phyloP scores from a whole-genome alignment of 345 rosid species.

The Eucalyptus pumila region DNA sequence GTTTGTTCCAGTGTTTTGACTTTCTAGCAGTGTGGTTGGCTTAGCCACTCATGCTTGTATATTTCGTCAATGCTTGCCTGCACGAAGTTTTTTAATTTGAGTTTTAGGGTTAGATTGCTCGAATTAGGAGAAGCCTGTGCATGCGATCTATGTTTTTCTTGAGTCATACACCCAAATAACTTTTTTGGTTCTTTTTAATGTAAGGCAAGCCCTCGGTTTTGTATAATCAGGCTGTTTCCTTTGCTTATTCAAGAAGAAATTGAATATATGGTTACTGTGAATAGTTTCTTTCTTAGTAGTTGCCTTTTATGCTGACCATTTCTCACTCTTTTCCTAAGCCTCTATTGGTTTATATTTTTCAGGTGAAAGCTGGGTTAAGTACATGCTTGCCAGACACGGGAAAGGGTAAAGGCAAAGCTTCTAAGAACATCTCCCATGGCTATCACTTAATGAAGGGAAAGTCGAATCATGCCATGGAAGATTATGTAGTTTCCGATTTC shows the following conservation, averaged over 20 bases:
- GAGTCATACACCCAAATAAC: neutral
- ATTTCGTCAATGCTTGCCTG: neutral
- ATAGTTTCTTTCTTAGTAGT: neutral
- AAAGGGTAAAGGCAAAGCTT: constrained; percentile 70
- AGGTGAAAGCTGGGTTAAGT: constrained; percentile 48
- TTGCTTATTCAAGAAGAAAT: neutral
- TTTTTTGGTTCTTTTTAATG: neutral
- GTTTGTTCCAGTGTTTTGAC: neutral
- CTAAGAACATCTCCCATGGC: constrained; percentile 54
- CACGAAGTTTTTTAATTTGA: neutral
- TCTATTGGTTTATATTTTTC: neutral
- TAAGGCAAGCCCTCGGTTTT: neutral
- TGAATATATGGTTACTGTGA: neutral
- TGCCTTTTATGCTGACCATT: neutral
- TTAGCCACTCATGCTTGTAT: neutral
- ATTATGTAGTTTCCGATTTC: constrained; percentile 54
- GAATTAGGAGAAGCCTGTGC: neutral
- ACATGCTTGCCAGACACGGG: constrained; percentile 44
- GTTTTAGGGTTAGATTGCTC: neutral
- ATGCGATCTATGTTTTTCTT: neutral
- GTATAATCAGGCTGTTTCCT: neutral
- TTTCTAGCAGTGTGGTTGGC: neutral
- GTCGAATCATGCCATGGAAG: constrained; percentile 77
- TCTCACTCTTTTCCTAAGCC: neutral
- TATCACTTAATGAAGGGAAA: constrained; percentile 70